These are phyloP conservation scores for Lachnellula hyalina DNA, from an alignment of 2,329 filamentous ascomycete species.

Conservation along the genomic window DNA sequence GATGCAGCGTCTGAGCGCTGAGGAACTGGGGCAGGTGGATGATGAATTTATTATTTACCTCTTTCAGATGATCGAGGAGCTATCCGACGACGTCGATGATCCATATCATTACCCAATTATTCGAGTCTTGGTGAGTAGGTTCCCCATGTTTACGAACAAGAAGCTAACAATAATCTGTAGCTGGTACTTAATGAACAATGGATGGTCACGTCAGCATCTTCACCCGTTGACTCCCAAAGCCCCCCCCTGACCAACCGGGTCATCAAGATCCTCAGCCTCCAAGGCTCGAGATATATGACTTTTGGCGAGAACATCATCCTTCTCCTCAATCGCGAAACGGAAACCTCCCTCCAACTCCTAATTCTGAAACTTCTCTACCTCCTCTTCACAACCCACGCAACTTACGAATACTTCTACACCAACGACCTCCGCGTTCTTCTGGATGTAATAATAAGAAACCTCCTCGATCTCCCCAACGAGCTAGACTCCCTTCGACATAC, in stretches of 20 bases:
- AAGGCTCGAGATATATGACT: conserved; percentile 79
- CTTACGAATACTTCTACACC: conserved; percentile 97
- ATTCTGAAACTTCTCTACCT: conserved; percentile 95
- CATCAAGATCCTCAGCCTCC: conserved; percentile 79
- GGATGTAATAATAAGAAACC: conserved; percentile 92
- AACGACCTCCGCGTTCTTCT: conserved; percentile 92
- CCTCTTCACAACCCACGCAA: conserved; percentile 84
- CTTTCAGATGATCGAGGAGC: conserved; percentile 79
- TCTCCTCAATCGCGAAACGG: conserved; percentile 87
- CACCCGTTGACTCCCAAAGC: conserved; percentile 22
- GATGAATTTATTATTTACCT: conserved; percentile 81
- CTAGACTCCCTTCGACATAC: conserved; percentile 76
- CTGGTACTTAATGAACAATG: conserved; percentile 97
- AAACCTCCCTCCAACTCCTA: conserved; percentile 90
- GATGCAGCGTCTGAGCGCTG: conserved; percentile 71
- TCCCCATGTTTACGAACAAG: not conserved
- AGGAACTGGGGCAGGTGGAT: conserved; percentile 71
- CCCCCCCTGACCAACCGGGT: conserved; percentile 80
- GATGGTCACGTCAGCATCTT: conserved; percentile 67
- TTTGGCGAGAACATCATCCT: conserved; percentile 98
- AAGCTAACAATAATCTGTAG: conserved; percentile 41
- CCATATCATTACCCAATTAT: conserved; percentile 96
- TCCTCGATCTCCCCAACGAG: conserved; percentile 92
- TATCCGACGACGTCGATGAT: conserved; percentile 82
- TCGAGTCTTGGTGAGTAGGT: conserved; percentile 68